Conservation (phyloP, 441 rosid species). For the Biscutella laevigata region DNA sequence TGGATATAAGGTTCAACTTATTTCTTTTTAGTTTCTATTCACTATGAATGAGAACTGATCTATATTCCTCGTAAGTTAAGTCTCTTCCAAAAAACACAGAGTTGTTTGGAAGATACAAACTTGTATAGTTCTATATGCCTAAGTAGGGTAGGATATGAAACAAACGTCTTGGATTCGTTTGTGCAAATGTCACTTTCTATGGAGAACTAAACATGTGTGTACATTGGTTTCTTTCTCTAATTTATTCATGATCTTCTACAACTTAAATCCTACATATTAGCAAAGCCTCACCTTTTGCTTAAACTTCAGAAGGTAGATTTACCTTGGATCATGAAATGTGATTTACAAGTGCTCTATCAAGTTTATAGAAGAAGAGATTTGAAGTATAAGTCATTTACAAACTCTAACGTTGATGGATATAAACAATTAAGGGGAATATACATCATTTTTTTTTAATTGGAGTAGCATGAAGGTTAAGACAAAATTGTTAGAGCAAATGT, state of each 20-base stretch:
- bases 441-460: too few relatives aligned
- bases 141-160: background rate
- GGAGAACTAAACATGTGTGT: slow-evolving; percentile 10
- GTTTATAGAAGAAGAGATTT: too few relatives aligned
- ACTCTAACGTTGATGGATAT: too few relatives aligned
- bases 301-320: slow-evolving; percentile 31
- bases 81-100: background rate
- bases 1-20: background rate
- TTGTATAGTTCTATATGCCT: background rate
- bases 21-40: background rate
- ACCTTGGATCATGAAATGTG: too few relatives aligned
- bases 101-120: background rate
- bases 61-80: background rate
- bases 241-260: background rate
- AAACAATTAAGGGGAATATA: too few relatives aligned
- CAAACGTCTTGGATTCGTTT: background rate
- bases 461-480: too few relatives aligned
- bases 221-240: background rate
- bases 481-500: too few relatives aligned
- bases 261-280: background rate
- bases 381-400: too few relatives aligned
- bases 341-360: too few relatives aligned
- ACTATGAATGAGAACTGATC: background rate
- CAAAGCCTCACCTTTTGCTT: slow-evolving; percentile 19
- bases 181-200: background rate